Base-by-base conservation (phyloP, 2,329 filamentous ascomycete species). In the Calonectria pseudoturangicola region DNA sequence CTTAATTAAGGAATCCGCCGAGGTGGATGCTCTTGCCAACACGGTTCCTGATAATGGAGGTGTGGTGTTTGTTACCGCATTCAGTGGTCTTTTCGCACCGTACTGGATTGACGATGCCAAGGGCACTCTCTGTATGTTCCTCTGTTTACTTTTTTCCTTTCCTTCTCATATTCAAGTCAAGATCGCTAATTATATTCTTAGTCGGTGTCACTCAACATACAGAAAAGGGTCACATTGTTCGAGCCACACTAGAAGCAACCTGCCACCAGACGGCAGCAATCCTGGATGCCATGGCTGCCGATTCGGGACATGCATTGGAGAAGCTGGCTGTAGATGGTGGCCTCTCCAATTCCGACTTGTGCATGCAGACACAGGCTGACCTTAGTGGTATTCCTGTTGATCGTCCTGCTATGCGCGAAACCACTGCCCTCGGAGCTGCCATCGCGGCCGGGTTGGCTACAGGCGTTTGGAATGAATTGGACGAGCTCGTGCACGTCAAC, bases 31-130 rank as follows among this genome's bases (percentile, higher is more conserved):
- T 65, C 83, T 92, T 39, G 89, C 89, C 36, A 84, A 85, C 78
- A 87, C 85, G 0, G 89, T 91, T 9, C 78, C 85, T 2, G 93
- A 98, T 83, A 97, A 93, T 73, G 95, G 95, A 68, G 95, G 95
- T 9, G 93, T 95, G 68, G 91, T 96, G 21, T 92, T 98, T 79
- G 95, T 98, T 73, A 98, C 95, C 3, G 95, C 95, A 1, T 98
- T 98, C 82, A 95, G 93, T 83, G 95, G 95, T 67, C 89, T 98
- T 3, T 98, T 98, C 82, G 95, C 95, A 1, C 95, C 95, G 0
- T 98, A 98, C 84, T 98, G 95, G 95, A 96, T 98, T 74, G 95
- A 98, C 81, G 94, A 97, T 84, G 95, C 95, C 25, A 93, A 95
- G 83, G 95, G 95, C 72, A 98, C 95, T 6, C 91, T 97, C 69